phyloP scores from a whole-genome alignment of 352 stramenopile species.

The Globisporangium cederbergense region DNA sequence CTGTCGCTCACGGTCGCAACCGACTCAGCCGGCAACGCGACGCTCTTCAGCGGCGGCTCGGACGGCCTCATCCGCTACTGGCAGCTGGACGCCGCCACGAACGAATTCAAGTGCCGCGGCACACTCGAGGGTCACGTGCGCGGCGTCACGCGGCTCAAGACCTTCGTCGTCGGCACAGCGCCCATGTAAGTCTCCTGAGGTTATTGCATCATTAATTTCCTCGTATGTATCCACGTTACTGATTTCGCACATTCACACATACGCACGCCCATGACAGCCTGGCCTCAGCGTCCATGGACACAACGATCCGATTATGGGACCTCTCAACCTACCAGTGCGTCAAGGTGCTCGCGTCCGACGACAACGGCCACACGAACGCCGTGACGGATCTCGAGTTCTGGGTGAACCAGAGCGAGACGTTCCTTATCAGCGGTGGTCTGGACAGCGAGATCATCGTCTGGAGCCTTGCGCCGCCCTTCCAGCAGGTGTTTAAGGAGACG shows the following conservation, averaged over 20 bases:
- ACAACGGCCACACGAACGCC: slow-evolving; percentile 74
- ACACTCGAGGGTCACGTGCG: slow-evolving; percentile 76
- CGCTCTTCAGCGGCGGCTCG: slow-evolving; percentile 71
- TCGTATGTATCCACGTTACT: background rate
- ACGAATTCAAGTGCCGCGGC: slow-evolving; percentile 74
- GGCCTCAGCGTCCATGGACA: slow-evolving; percentile 78
- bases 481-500: slow-evolving; percentile 81
- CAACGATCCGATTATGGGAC: slow-evolving; percentile 83
- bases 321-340: slow-evolving; percentile 79
- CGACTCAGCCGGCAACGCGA: slow-evolving; percentile 59
- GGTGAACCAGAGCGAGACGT: slow-evolving; percentile 83
- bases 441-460: slow-evolving; percentile 85
- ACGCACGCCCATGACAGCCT: slow-evolving; percentile 23
- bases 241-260: background rate
- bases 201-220: too few species aligned
- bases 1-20: slow-evolving; percentile 68
- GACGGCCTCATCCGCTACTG: slow-evolving; percentile 82
- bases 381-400: slow-evolving; percentile 88
- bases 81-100: slow-evolving; percentile 65
- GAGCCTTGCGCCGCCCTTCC: slow-evolving; percentile 70
- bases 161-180: slow-evolving; percentile 58
- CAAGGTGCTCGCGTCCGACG: slow-evolving; percentile 62
- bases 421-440: slow-evolving; percentile 78
- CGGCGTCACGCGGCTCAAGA: slow-evolving; percentile 81
- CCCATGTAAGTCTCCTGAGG: slow-evolving; percentile 35